These are phyloP conservation scores for Globisporangium parvum DNA, from an alignment of 352 stramenopile species.

Conservation along the genomic window DNA sequence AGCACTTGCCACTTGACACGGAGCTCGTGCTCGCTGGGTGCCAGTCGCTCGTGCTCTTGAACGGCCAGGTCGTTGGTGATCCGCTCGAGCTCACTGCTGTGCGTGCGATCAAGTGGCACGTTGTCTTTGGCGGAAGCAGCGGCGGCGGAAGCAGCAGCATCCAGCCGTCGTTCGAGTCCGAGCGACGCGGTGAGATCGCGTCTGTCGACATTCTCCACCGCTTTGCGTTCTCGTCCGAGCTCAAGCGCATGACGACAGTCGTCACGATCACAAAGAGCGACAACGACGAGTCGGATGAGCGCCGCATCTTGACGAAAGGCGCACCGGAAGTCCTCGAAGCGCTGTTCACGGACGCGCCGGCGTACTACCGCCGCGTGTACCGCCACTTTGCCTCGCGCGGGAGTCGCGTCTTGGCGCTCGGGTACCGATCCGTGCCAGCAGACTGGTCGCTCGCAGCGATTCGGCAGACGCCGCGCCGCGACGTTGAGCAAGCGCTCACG, in stretches of 20 bases:
- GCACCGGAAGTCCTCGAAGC: constrained; percentile 87
- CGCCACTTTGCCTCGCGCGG: constrained; percentile 36
- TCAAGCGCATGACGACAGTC: constrained; percentile 92
- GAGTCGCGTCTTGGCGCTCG: constrained; percentile 86
- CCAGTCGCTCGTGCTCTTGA: constrained; percentile 88
- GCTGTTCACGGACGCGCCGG: constrained; percentile 68
- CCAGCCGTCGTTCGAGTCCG: constrained; percentile 27
- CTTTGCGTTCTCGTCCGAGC: constrained; percentile 85
- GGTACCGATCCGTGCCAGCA: constrained; percentile 45
- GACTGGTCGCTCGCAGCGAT: constrained; percentile 19
- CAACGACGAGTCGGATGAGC: constrained; percentile 25
- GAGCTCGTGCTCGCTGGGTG: constrained; percentile 67
- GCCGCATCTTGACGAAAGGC: constrained; percentile 87
- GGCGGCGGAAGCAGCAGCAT: constrained; percentile 8
- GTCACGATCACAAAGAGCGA: constrained; percentile 27
- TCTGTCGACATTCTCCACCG: constrained; percentile 66
- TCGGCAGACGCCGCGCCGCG: constrained; percentile 20
- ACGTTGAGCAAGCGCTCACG: constrained; percentile 77
- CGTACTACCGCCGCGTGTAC: constrained; percentile 48
- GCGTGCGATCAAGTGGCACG: constrained; percentile 66
- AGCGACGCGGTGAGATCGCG: constrained; percentile 21
- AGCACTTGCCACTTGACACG: constrained; percentile 27
- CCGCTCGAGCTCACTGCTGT: constrained; percentile 91
- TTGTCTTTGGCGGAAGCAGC: constrained; percentile 18
- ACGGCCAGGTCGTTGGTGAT: constrained; percentile 89